Conservation (phyloP, 441 rosid species). For the Jatropha multifida region DNA sequence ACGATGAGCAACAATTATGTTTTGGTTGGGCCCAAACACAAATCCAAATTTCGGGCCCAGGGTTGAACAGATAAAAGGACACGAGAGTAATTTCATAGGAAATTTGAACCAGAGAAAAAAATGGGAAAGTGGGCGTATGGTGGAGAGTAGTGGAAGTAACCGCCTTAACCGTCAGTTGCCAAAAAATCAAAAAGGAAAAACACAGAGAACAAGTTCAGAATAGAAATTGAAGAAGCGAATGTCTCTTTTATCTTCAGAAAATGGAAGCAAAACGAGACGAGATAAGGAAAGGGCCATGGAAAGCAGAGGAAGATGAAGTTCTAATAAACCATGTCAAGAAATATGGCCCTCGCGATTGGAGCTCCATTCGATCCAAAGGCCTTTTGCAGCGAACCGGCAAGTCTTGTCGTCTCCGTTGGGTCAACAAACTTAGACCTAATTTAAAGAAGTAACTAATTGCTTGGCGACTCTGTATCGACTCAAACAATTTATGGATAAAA, state of each 20-base stretch:
- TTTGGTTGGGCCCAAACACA: not conserved
- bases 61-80: not conserved
- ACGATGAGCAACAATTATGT: too few species aligned
- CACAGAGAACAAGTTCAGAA: not conserved
- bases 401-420: slow-evolving; percentile 98
- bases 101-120: slow-evolving; percentile 39
- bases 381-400: slow-evolving; percentile 83
- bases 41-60: not conserved
- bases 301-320: slow-evolving; percentile 82
- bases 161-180: slow-evolving; percentile 51
- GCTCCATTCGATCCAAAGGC: slow-evolving; percentile 99
- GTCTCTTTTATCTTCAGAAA: not conserved
- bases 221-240: not conserved
- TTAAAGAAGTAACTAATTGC: slow-evolving; percentile 56
- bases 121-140: slow-evolving; percentile 45
- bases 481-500: not conserved
- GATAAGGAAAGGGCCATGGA: slow-evolving; percentile 92
- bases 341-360: slow-evolving; percentile 92
- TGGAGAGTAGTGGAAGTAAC: slow-evolving; percentile 48
- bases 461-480: not conserved
- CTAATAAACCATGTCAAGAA: slow-evolving; percentile 63
- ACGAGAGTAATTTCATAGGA: not conserved
- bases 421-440: slow-evolving; percentile 91
- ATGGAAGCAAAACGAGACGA: slow-evolving; percentile 54
- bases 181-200: slow-evolving; percentile 15